Conservation (phyloP, 345 rosid genomes). For the Physaria fendleri region DNA sequence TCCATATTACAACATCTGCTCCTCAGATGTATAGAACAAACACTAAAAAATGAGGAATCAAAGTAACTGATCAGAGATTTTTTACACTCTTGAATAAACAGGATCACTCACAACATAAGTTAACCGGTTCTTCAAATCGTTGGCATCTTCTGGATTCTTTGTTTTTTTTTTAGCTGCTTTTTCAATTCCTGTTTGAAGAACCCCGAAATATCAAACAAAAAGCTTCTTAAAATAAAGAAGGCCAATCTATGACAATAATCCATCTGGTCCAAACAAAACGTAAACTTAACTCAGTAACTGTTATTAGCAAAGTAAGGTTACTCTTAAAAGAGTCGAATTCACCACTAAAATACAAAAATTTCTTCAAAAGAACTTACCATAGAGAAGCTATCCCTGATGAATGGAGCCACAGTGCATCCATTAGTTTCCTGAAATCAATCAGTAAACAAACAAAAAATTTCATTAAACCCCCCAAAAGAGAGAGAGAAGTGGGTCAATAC, state of each 20-base stretch:
- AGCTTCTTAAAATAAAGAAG: too few relatives aligned
- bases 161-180: constrained; percentile 40
- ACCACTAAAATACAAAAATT: too few relatives aligned
- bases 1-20: constrained; percentile 60
- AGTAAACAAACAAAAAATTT: neutral
- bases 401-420: constrained; percentile 68
- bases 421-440: constrained; percentile 65
- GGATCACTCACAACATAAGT: constrained; percentile 54
- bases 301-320: neutral
- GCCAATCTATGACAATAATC: constrained; percentile 47
- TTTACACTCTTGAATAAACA: neutral
- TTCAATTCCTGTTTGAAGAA: constrained; percentile 35
- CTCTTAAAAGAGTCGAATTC: neutral
- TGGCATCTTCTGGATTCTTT: constrained; percentile 35
- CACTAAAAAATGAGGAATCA: too few relatives aligned
- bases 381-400: constrained; percentile 82
- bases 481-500: neutral
- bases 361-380: constrained; percentile 55
- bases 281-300: neutral
- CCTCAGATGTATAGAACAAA: constrained; percentile 34
- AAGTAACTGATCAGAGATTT: constrained; percentile 2
- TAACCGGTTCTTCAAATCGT: constrained; percentile 34
- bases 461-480: neutral
- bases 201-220: neutral
- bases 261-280: neutral